phyloP scores from a whole-genome alignment of 495 filamentous ascomycete species.

The Aspergillus asperescens region DNA sequence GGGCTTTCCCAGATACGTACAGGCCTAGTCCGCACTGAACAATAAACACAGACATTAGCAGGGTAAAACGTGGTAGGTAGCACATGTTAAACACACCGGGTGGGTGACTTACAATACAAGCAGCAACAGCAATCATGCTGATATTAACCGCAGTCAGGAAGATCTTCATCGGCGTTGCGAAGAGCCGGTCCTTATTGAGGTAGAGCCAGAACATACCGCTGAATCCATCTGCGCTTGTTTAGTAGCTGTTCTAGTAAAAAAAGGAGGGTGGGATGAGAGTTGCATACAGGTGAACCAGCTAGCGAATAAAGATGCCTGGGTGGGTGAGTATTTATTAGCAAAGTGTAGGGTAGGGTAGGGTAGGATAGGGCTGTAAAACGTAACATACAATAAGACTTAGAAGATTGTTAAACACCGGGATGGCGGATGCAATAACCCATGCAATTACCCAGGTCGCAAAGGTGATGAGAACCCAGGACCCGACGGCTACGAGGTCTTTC shows the following conservation, averaged over 20 bases:
- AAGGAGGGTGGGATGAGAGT: not conserved
- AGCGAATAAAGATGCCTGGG: constrained; percentile 7
- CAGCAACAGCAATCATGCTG: constrained; percentile 28
- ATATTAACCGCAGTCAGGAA: constrained; percentile 31
- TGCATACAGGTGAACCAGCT: constrained; percentile 36
- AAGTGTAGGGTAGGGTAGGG: not conserved
- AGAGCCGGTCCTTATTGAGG: constrained; percentile 32
- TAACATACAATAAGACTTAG: constrained; percentile 43
- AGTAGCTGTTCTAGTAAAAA: not conserved
- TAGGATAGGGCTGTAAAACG: too few relatives aligned
- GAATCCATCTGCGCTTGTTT: constrained; percentile 18
- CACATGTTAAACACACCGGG: not conserved
- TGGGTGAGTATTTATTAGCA: not conserved
- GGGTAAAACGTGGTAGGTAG: not conserved
- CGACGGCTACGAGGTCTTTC: constrained; percentile 38
- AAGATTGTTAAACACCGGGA: constrained; percentile 66
- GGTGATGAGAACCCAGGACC: constrained; percentile 54
- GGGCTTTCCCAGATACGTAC: constrained; percentile 11
- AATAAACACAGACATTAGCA: not conserved
- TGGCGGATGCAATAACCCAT: constrained; percentile 67
- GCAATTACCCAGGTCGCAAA: constrained; percentile 55
- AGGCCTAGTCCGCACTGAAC: constrained; percentile 10
- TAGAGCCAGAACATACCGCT: constrained; percentile 42
- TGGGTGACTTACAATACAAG: constrained; percentile 27
- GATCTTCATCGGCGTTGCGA: constrained; percentile 28